These are phyloP conservation scores for Exophiala lecanii-corni DNA, from an alignment of 2,329 filamentous ascomycete genomes.

Conservation along the genomic window DNA sequence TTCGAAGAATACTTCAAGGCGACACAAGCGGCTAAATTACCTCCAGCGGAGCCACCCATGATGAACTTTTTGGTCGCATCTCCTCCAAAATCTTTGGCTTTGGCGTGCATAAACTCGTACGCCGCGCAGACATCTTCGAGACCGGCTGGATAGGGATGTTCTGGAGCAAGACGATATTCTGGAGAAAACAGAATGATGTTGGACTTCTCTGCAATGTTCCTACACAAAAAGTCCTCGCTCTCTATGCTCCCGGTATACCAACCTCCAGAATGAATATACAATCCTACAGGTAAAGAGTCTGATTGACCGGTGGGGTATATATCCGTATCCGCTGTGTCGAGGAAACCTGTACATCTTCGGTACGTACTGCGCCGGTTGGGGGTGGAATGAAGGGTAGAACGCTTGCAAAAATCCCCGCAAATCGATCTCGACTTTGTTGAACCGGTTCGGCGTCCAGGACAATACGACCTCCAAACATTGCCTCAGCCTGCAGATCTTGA, in stretches of 20 bases:
- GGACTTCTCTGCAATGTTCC: constrained; percentile 2
- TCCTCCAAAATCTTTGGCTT: constrained; percentile 1
- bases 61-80: constrained; percentile 34
- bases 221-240: constrained; percentile 1
- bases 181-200: constrained; percentile 1
- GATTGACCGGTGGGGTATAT: constrained; percentile 1
- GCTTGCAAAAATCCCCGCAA: constrained; percentile 1
- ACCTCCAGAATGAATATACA: constrained; percentile 4
- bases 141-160: constrained; percentile 11
- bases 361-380: constrained; percentile 4
- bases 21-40: constrained; percentile 35
- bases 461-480: constrained; percentile 7
- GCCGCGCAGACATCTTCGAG: constrained; percentile 3
- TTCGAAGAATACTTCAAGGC: constrained; percentile 8
- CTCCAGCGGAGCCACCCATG: constrained; percentile 62
- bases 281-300: constrained; percentile 1
- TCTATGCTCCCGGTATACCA: constrained; percentile 3
- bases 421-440: constrained; percentile 1
- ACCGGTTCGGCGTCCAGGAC: constrained; percentile 2
- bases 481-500: constrained; percentile 2
- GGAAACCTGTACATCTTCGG: constrained; percentile 1
- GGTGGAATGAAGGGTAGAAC: constrained; percentile 4
- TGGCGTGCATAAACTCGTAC: constrained; percentile 1
- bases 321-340: constrained; percentile 4
- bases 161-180: constrained; percentile 10